phyloP scores from a whole-genome alignment of 2,329 filamentous ascomycete species.

The Fusarium austroafricanum region DNA sequence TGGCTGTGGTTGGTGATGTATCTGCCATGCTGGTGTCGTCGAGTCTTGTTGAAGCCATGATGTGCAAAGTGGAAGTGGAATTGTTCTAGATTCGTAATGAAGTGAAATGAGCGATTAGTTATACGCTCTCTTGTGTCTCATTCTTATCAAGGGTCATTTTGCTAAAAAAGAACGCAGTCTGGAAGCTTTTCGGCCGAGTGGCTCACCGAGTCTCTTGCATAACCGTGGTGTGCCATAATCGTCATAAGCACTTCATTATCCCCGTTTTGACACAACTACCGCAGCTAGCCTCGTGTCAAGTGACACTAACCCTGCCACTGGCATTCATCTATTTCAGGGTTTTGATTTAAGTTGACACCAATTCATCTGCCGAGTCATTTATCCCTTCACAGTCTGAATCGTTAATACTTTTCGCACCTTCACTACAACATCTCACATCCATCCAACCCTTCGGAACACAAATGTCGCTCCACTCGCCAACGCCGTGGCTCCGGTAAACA shows the following conservation, averaged over 20 bases:
- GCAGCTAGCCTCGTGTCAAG: background rate
- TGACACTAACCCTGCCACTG: background rate
- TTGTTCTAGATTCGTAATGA: too few species aligned
- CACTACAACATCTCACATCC: conserved; percentile 39
- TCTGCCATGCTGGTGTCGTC: background rate
- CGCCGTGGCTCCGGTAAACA: conserved; percentile 50
- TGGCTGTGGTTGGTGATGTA: background rate
- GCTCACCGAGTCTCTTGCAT: conserved; percentile 19
- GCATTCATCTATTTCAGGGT: background rate
- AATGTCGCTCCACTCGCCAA: conserved; percentile 48
- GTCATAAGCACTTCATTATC: conserved; percentile 13
- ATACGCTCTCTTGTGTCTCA: too few species aligned
- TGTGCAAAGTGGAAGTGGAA: too few species aligned
- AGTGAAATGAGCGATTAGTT: too few species aligned
- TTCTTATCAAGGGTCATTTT: too few species aligned
- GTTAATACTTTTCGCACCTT: too few species aligned
- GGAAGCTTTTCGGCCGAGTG: background rate
- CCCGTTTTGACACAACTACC: background rate
- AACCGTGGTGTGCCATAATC: too few species aligned
- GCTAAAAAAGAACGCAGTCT: background rate
- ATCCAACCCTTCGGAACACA: conserved; percentile 48
- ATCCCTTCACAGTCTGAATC: too few species aligned
- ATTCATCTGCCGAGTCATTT: background rate
- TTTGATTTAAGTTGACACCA: background rate
- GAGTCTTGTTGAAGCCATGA: too few species aligned